Evolutionary conservation across 1,139 yeast species (phyloP).

Genomic region (Blastobotrys ciferrii): DNA sequence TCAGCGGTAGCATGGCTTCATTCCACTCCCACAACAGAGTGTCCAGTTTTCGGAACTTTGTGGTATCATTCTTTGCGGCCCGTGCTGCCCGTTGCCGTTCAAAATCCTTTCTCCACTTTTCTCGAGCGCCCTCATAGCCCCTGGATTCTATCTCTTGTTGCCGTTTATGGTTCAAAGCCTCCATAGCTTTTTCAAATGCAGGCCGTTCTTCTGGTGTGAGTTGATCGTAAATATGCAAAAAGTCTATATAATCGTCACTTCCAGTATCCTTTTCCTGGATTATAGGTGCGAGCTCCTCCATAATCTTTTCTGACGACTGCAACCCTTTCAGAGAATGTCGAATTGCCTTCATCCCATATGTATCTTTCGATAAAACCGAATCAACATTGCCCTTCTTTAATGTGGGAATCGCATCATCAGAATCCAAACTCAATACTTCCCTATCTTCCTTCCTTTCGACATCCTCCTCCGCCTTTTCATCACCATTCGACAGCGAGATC

Average conservation of each 20-base stretch:
- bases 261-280: conserved; percentile 39
- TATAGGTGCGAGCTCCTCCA: conserved; percentile 29
- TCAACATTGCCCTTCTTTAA: conserved; percentile 52
- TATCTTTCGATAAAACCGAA: conserved; percentile 64
- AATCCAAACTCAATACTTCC: conserved; percentile 2
- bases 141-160: conserved; percentile 73
- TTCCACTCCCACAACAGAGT: conserved; percentile 79
- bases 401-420: conserved; percentile 19
- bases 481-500: not conserved
- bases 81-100: conserved; percentile 38
- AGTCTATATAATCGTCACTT: conserved; percentile 50
- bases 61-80: conserved; percentile 7
- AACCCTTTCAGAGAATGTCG: conserved; percentile 77
- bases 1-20: conserved; percentile 62
- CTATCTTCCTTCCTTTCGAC: not conserved
- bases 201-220: conserved; percentile 49
- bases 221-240: conserved; percentile 59
- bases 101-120: conserved; percentile 82
- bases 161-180: conserved; percentile 67
- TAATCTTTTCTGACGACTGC: conserved; percentile 26
- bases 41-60: conserved; percentile 60
- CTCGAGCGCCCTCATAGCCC: conserved; percentile 81
- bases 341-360: conserved; percentile 77
- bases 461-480: not conserved
- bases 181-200: conserved; percentile 63